Conservation (phyloP, 164 flowering plant genomes). For the Warburgia ugandensis region DNA sequence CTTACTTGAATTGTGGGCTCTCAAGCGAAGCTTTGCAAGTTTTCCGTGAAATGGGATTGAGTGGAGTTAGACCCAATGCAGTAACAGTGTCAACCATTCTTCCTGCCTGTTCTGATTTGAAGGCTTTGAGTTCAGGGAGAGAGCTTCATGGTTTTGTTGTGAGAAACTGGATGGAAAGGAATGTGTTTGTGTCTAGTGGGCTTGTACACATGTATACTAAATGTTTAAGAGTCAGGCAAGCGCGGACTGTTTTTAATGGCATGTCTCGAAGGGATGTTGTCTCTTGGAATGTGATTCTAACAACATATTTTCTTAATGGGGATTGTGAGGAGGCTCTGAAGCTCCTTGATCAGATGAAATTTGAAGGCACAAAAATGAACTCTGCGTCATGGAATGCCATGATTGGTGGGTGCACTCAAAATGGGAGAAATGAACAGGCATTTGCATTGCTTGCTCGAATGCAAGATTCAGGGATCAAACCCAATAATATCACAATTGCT, state of each 20-base stretch:
- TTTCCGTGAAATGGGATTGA: slow-evolving; percentile 43
- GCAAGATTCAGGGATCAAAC: slow-evolving; percentile 38
- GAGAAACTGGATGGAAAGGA: slow-evolving; percentile 35
- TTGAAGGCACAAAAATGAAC: slow-evolving; percentile 21
- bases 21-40: slow-evolving; percentile 27
- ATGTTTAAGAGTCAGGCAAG: slow-evolving; percentile 33
- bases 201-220: slow-evolving; percentile 54
- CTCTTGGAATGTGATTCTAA: slow-evolving; percentile 46
- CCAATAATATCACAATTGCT: slow-evolving; percentile 43
- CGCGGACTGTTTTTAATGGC: slow-evolving; percentile 34
- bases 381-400: slow-evolving; percentile 49
- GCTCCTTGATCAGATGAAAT: slow-evolving; percentile 36
- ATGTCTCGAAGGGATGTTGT: slow-evolving; percentile 37
- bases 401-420: slow-evolving; percentile 46
- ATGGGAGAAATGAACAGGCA: slow-evolving; percentile 34
- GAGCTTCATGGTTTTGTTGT: slow-evolving; percentile 47
- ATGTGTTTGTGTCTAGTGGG: slow-evolving; percentile 44
- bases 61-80: slow-evolving; percentile 38
- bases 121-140: slow-evolving; percentile 32
- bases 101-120: slow-evolving; percentile 42
- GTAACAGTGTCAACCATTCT: slow-evolving; percentile 43
- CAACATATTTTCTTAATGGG: slow-evolving; percentile 35
- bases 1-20: slow-evolving; percentile 34
- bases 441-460: slow-evolving; percentile 29
- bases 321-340: slow-evolving; percentile 35